A percentile compares a stretch with the other conserved stretches of the same genome.
phyloP scores from a whole-genome alignment of 148 eudicot genomes.

The Rhododendron ovatum region DNA sequence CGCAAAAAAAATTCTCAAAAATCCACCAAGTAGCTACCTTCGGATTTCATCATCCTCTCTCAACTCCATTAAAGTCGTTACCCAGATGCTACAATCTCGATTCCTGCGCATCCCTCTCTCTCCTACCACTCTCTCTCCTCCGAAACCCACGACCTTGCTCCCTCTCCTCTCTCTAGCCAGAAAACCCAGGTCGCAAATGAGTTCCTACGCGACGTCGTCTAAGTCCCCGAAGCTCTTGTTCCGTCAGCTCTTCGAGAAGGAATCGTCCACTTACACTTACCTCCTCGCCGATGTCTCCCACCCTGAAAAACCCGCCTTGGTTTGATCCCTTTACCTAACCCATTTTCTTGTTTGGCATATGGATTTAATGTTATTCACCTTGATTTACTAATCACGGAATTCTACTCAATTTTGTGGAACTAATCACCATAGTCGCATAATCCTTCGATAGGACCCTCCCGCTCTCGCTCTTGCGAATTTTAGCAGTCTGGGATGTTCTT shows the following conservation, averaged over 20 bases:
- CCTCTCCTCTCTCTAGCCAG: conserved; percentile 1
- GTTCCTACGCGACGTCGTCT: conserved; percentile 49
- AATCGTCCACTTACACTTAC: conserved; percentile 85
- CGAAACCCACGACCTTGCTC: background rate
- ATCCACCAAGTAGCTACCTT: background rate
- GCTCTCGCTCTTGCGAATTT: background rate
- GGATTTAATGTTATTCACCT: background rate
- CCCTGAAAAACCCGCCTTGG: conserved; percentile 86
- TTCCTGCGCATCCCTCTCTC: conserved; percentile 7
- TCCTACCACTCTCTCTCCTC: conserved; percentile 9
- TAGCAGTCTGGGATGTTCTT: too few species aligned
- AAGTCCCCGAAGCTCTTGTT: conserved; percentile 47
- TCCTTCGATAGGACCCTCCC: background rate
- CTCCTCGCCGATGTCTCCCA: conserved; percentile 92
- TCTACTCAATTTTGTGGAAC: background rate
- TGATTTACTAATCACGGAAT: background rate
- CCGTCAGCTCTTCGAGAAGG: conserved; percentile 94
- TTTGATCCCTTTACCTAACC: conserved; percentile 10
- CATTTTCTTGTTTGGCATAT: background rate
- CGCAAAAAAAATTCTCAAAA: background rate
- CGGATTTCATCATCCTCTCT: background rate
- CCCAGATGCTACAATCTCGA: conserved; percentile 23
- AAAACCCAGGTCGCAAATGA: conserved; percentile 37
- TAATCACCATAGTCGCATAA: background rate
- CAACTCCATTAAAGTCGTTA: background rate